Base-by-base conservation (phyloP, 768 basidiomycete species). In the Pleurotus tuber-regium region DNA sequence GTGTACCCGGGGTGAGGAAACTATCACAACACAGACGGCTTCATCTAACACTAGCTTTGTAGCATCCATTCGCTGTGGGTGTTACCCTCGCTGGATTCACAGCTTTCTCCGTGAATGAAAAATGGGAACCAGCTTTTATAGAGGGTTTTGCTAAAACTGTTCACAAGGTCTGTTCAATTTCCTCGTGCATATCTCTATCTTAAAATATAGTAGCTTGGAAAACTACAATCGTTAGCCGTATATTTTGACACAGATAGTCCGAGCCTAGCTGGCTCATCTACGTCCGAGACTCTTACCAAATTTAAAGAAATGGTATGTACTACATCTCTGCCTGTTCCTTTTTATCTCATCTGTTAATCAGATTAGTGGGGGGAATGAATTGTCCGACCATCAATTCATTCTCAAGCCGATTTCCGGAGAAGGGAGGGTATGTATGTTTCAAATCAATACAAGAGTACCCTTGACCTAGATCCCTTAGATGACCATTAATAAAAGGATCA, bases 21-120 rank as follows among this genome's bases (percentile, higher is more conserved):
- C n/a, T 31, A 4, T 23, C 2, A 42, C 21, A 12, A 18, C 21
- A n/a, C 21, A 18, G 8, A 56, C 30, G 42, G 19, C 54, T 33
- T 1, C 4, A 29, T 50, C 16, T 50, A 50, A n/a, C 40, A 18
- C 26, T 35, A 48, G 21, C 48, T 43, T 30, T 36, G 11, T 59
- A 98, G 89, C 95, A 97, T 66, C 95, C 95, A 14, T 98, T 99
- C 63, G 88, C 95, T 5, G 87, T 86, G 26, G 97, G 97, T 40
- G 61, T 93, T 31, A 98, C 97, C 1, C 74, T 99, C 25, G 84
- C 87, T 3, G 83, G 84, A 16, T 98, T 98, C 65, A 84, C 87
- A 9, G 91, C 92, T 19, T 81, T 86, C 19, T 98, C 97, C 2
- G 92, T 95, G 2, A 81, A 99, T 62, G 85, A 82, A 51, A 70